Conservation (phyloP, 2,329 filamentous ascomycete genomes). For the Phyllosticta capitalensis region DNA sequence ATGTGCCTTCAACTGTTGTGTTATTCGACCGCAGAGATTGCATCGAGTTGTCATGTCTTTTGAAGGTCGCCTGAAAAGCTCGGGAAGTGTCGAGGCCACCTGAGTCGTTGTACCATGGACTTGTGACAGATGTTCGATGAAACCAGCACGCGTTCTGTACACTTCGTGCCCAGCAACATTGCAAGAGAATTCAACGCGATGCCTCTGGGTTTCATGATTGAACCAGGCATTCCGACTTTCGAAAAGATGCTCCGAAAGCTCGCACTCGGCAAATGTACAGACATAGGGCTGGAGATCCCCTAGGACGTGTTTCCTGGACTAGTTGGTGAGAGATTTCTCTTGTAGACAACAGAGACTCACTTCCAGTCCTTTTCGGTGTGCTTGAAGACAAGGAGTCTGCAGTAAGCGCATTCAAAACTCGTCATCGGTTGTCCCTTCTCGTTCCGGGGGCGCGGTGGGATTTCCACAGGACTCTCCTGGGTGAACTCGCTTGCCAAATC, state of each 20-base stretch:
- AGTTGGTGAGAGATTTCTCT: background rate
- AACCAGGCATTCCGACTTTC: conserved; percentile 10
- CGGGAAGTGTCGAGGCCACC: background rate
- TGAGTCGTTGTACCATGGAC: background rate
- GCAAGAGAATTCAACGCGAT: conserved; percentile 11
- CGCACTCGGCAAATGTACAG: conserved; percentile 10
- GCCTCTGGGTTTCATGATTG: conserved; percentile 11
- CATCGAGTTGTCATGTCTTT: background rate
- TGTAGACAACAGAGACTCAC: background rate
- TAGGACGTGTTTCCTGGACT: conserved; percentile 11
- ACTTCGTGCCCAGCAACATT: conserved; percentile 9
- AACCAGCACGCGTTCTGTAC: background rate
- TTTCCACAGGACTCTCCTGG: background rate
- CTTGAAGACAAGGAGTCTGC: background rate
- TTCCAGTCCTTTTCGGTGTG: background rate
- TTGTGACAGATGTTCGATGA: conserved; percentile 9
- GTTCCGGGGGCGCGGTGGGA: background rate
- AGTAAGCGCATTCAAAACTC: background rate
- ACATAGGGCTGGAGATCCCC: conserved; percentile 12
- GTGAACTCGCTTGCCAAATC: background rate
- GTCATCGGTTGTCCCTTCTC: background rate
- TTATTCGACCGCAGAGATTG: conserved; percentile 6
- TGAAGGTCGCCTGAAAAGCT: conserved; percentile 4
- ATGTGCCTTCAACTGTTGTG: conserved; percentile 10
- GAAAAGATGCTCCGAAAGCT: conserved; percentile 6